Conservation (phyloP, 495 filamentous ascomycete species). For the Neurospora sp. region DNA sequence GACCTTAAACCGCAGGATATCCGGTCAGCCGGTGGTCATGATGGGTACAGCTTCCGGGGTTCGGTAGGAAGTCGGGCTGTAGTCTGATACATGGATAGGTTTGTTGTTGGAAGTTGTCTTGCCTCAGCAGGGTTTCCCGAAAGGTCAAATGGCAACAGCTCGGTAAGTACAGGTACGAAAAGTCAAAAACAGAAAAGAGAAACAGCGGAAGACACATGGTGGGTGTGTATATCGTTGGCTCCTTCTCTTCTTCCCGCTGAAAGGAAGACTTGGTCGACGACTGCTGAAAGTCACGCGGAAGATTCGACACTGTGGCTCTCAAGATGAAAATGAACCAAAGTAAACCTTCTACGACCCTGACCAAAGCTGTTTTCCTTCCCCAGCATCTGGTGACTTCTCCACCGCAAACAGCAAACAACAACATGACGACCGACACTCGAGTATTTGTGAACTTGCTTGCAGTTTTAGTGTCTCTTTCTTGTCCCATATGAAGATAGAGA, state of each 20-base stretch:
- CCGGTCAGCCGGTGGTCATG: neutral
- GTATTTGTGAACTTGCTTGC: neutral
- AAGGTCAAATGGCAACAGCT: neutral
- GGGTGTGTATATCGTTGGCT: neutral
- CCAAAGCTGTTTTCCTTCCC: neutral
- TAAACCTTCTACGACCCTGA: neutral
- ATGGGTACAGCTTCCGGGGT: neutral
- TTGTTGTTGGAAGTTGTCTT: neutral
- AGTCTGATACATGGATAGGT: neutral
- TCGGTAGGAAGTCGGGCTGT: neutral
- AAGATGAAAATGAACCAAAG: neutral
- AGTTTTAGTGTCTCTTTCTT: neutral
- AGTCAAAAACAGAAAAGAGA: neutral
- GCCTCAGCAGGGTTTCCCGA: neutral
- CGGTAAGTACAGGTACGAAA: neutral
- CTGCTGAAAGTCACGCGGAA: neutral
- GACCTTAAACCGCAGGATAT: neutral
- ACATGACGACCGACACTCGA: neutral
- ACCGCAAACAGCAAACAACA: neutral
- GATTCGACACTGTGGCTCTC: neutral
- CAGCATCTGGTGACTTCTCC: neutral
- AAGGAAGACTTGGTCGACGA: neutral
- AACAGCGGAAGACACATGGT: neutral
- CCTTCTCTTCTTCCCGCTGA: neutral
- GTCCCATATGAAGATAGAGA: neutral